A percentile compares a stretch with the other conserved stretches of the same genome.
These are phyloP conservation scores for Sindora glabra DNA, from an alignment of 306 rosid genomes.

Conservation along the genomic window DNA sequence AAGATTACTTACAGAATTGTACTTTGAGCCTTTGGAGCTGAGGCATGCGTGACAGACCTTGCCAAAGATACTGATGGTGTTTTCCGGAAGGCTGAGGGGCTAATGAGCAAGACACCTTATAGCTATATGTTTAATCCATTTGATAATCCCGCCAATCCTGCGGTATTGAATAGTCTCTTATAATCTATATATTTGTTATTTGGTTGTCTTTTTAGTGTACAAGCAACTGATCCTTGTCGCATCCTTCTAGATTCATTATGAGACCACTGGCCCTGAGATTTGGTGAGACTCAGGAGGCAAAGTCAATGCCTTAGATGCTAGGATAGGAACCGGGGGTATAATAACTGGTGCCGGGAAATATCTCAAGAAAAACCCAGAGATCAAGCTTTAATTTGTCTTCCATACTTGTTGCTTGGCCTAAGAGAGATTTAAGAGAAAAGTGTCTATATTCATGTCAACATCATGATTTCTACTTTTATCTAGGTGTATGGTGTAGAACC, in stretches of 20 bases:
- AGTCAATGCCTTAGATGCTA: constrained; percentile 61
- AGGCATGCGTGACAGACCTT: constrained; percentile 56
- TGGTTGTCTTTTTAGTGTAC: neutral
- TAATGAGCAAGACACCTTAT: constrained; percentile 42
- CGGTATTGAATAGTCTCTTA: constrained; percentile 23
- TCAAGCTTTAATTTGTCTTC: constrained; percentile 46
- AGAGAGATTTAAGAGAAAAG: neutral
- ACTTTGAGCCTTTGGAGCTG: constrained; percentile 71
- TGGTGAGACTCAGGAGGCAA: constrained; percentile 75
- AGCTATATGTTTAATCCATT: constrained; percentile 47
- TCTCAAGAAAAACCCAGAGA: constrained; percentile 60
- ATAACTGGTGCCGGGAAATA: constrained; percentile 61
- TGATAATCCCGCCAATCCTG: constrained; percentile 66
- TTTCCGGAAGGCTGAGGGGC: constrained; percentile 43
- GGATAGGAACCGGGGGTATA: constrained; percentile 86
- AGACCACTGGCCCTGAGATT: constrained; percentile 85
- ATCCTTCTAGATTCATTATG: constrained; percentile 63
- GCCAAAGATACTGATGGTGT: constrained; percentile 41
- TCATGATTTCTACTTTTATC: neutral
- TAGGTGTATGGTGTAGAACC: constrained; percentile 83
- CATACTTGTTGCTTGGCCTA: neutral
- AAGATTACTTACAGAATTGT: too few relatives aligned
- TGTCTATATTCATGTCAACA: neutral
- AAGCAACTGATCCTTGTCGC: neutral
- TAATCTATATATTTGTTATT: neutral